Evolutionary conservation across 148 eudicot species (phyloP).

Genomic region (Polygonum maritimum): DNA sequence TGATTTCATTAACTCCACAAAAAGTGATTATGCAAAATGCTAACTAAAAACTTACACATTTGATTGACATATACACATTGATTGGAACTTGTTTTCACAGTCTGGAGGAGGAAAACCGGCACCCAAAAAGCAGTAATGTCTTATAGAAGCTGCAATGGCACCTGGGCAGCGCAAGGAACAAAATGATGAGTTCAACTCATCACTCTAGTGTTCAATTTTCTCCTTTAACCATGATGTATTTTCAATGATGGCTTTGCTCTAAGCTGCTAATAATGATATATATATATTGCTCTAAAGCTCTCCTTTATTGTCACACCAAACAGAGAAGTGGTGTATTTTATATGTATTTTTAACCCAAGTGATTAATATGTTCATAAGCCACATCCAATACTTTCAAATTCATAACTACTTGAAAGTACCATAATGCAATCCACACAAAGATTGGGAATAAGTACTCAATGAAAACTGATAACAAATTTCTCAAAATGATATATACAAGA

Average conservation of each 20-base stretch:
- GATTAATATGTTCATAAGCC: too few relatives aligned
- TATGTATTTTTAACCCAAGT: too few relatives aligned
- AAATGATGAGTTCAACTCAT: neutral
- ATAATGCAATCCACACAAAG: neutral
- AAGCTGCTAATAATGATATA: neutral
- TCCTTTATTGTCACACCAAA: too few relatives aligned
- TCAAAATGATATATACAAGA: neutral
- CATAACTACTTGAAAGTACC: neutral
- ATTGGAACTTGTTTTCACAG: neutral
- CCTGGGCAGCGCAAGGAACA: neutral
- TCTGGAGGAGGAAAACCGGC: neutral
- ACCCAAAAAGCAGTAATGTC: neutral
- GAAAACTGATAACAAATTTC: neutral
- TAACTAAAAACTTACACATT: neutral
- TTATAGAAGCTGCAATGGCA: neutral
- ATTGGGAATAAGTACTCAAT: neutral
- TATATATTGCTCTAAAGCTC: neutral
- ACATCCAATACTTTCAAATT: too few relatives aligned
- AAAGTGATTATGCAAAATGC: neutral
- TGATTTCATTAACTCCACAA: neutral
- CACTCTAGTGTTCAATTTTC: neutral
- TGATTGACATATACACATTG: neutral
- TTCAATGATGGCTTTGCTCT: neutral
- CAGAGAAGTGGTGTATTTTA: too few relatives aligned
- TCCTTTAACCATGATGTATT: neutral